Conservation (phyloP, 257 asterid genomes). For the Jasminum sambac region DNA sequence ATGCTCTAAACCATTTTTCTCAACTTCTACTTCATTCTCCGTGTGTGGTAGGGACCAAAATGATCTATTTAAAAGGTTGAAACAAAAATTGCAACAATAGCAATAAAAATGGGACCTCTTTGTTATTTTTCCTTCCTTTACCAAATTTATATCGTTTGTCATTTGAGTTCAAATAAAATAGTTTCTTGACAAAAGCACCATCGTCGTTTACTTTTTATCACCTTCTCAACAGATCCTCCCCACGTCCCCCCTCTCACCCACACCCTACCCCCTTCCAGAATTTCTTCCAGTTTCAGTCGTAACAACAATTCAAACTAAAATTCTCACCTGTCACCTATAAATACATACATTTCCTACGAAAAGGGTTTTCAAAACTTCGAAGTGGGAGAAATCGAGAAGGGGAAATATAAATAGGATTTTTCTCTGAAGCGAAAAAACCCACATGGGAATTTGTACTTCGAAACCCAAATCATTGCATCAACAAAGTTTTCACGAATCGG, state of each 20-base stretch:
- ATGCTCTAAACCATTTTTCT: no score
- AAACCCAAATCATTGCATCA: slow-evolving; percentile 31
- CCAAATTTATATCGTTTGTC: background rate
- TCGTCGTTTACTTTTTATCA: slow-evolving; percentile 7
- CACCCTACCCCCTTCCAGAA: background rate
- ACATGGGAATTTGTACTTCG: slow-evolving; percentile 52
- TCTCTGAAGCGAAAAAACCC: background rate
- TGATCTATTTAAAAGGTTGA: background rate
- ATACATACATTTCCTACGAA: background rate
- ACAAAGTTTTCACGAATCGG: slow-evolving; percentile 7
- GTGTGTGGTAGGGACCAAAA: background rate
- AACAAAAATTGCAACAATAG: background rate
- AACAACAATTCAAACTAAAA: background rate
- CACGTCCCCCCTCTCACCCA: background rate
- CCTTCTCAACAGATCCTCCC: background rate
- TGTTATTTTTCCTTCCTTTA: background rate
- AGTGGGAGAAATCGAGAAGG: background rate
- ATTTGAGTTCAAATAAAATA: background rate
- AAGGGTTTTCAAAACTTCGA: background rate
- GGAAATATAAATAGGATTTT: background rate
- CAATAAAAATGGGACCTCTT: background rate
- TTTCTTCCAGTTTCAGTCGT: background rate
- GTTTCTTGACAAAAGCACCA: background rate
- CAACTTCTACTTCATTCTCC: no score
- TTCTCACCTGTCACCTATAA: background rate